Conservation (phyloP, 2,329 filamentous ascomycete genomes). For the Macrophomina pseudophaseolina region DNA sequence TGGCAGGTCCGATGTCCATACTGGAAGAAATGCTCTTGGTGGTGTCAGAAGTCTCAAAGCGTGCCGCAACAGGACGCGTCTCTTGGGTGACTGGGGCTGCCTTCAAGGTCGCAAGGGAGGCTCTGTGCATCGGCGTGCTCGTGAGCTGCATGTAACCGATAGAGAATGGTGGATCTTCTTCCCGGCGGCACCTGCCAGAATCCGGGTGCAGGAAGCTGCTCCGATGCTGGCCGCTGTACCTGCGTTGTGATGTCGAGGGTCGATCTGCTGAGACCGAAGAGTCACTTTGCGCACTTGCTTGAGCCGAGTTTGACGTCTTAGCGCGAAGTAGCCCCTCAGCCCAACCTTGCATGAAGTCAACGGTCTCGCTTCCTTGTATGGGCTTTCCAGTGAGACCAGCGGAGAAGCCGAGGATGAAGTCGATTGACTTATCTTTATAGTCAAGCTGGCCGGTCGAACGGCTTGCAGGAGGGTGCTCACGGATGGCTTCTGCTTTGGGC, state of each 20-base stretch:
- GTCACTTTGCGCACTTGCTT: slow-evolving; percentile 3
- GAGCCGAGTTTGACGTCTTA: slow-evolving; percentile 11
- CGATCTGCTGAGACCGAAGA: neutral
- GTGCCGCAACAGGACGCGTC: neutral
- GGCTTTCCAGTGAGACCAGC: slow-evolving; percentile 16
- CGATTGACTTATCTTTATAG: slow-evolving; percentile 18
- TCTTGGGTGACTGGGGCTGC: neutral
- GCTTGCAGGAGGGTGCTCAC: neutral
- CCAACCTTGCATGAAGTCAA: slow-evolving; percentile 25
- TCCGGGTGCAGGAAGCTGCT: slow-evolving; percentile 6
- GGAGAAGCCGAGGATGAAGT: slow-evolving; percentile 10
- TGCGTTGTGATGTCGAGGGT: neutral
- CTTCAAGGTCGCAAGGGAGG: slow-evolving; percentile 7
- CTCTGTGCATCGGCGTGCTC: slow-evolving; percentile 7
- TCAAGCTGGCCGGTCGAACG: slow-evolving; percentile 10
- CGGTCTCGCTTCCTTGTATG: slow-evolving; percentile 9
- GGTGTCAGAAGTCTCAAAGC: slow-evolving; percentile 13
- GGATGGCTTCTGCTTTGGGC: neutral
- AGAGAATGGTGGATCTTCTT: neutral
- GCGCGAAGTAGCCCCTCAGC: slow-evolving; percentile 12
- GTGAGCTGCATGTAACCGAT: neutral
- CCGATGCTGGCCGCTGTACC: neutral
- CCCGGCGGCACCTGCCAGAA: neutral
- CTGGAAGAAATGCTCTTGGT: slow-evolving; percentile 19
- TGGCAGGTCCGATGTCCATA: slow-evolving; percentile 15